phyloP scores from a whole-genome alignment of 164 flowering plant species.

The Annona squamosa region DNA sequence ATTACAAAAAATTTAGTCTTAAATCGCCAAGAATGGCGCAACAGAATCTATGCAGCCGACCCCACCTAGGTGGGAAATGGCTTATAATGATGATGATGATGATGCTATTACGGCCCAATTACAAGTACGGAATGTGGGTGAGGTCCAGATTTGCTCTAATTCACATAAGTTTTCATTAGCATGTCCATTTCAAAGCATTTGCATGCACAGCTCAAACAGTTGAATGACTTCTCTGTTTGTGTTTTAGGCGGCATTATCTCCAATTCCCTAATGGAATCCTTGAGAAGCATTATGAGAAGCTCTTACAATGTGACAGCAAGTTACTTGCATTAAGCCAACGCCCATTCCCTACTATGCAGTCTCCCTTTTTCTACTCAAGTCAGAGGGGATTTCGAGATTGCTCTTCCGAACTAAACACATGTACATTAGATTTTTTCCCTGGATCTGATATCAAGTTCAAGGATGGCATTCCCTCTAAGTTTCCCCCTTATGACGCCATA shows the following conservation, averaged over 20 bases:
- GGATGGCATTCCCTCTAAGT: not conserved
- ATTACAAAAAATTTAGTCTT: too few relatives aligned
- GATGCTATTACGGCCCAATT: too few relatives aligned
- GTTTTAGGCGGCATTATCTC: constrained; percentile 37
- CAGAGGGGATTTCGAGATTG: not conserved
- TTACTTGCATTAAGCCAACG: constrained; percentile 21
- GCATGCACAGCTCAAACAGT: not conserved
- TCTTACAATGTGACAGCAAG: constrained; percentile 27
- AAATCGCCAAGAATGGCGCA: too few relatives aligned
- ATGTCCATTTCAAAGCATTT: too few relatives aligned
- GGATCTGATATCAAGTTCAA: not conserved
- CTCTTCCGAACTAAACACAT: constrained; percentile 1
- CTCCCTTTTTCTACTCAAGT: constrained; percentile 9
- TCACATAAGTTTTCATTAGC: too few relatives aligned
- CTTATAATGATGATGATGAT: too few relatives aligned
- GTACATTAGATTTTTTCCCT: constrained; percentile 5
- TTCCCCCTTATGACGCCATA: not conserved
- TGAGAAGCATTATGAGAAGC: constrained; percentile 34
- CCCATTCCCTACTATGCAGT: constrained; percentile 23
- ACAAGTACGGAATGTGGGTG: too few relatives aligned
- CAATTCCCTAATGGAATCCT: constrained; percentile 36
- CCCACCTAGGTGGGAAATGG: too few relatives aligned
- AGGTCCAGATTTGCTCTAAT: too few relatives aligned
- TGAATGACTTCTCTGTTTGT: not conserved
- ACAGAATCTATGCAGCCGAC: too few relatives aligned